Evolutionary conservation across 805 yeast genomes (phyloP).

Genomic region (Yarrowia porcina): DNA sequence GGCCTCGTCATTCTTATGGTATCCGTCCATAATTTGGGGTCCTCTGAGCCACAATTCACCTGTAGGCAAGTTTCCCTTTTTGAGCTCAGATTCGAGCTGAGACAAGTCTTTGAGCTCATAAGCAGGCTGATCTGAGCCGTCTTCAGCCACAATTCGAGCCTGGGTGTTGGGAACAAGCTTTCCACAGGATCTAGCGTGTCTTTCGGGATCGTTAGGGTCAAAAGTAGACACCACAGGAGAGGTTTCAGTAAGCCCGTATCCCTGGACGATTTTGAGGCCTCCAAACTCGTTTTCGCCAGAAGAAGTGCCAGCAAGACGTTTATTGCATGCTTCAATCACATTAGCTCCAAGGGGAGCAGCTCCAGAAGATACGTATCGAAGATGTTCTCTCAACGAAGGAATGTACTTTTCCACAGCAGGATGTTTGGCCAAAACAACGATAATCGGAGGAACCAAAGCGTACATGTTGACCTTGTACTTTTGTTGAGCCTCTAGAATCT

Average conservation of each 20-base stretch:
- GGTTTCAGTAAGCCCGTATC: conserved; percentile 27
- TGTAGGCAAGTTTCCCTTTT: conserved; percentile 27
- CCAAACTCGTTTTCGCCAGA: conserved; percentile 20
- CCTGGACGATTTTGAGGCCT: conserved; percentile 27
- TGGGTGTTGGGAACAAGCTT: conserved; percentile 13
- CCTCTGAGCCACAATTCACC: conserved; percentile 56
- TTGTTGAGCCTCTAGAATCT: conserved; percentile 34
- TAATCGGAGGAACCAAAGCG: conserved; percentile 44
- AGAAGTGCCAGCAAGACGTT: conserved; percentile 25
- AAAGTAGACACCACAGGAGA: conserved; percentile 27
- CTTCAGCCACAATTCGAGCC: conserved; percentile 17
- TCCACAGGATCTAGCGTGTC: conserved; percentile 15
- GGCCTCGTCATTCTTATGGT: conserved; percentile 50
- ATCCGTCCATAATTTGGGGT: conserved; percentile 51
- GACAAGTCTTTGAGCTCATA: conserved; percentile 27
- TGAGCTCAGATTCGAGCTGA: conserved; percentile 1
- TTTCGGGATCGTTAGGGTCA: not conserved
- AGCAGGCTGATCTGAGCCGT: conserved; percentile 21
- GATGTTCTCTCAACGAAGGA: conserved; percentile 43
- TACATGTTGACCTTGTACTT: conserved; percentile 41
- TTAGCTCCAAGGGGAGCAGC: conserved; percentile 46
- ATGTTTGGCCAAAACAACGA: conserved; percentile 46
- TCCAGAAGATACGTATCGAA: conserved; percentile 44
- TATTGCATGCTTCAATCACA: not conserved
- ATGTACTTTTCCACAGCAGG: conserved; percentile 45